Conservation (phyloP, 1,139 yeast species). For the Saccharomyces uvarum region DNA sequence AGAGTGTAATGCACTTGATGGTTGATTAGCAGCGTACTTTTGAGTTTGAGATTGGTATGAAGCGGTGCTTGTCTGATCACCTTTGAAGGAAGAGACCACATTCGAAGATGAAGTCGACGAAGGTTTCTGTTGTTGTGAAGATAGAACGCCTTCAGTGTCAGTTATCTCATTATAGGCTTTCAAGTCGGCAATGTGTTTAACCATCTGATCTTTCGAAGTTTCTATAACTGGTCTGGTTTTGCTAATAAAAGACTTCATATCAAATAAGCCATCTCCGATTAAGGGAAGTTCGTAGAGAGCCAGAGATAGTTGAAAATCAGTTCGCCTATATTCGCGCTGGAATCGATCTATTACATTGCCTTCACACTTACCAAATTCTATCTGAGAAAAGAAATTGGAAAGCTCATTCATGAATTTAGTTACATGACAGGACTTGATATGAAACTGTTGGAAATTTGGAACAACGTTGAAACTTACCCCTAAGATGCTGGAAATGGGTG, state of each 20-base stretch:
- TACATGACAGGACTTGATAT: slow-evolving; percentile 4
- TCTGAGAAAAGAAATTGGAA: slow-evolving; percentile 5
- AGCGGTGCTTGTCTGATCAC: background rate
- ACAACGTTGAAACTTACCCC: background rate
- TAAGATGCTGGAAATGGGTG: background rate
- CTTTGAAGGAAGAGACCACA: background rate
- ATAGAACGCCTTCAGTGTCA: background rate
- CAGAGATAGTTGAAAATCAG: background rate
- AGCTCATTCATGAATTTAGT: slow-evolving; percentile 8
- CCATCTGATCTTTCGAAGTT: slow-evolving; percentile 12
- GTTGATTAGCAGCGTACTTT: background rate
- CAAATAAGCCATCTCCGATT: slow-evolving; percentile 15
- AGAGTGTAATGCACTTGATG: background rate
- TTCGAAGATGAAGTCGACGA: background rate
- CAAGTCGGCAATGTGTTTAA: slow-evolving; percentile 12
- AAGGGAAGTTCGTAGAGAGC: slow-evolving; percentile 15
- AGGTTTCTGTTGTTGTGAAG: background rate
- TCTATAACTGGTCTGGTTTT: slow-evolving; percentile 17
- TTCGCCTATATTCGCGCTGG: slow-evolving; percentile 3
- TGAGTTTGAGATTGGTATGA: background rate
- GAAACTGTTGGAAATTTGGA: slow-evolving; percentile 9
- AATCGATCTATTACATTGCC: slow-evolving; percentile 9
- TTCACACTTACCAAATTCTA: slow-evolving; percentile 15
- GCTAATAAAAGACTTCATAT: slow-evolving; percentile 9
- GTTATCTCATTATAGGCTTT: slow-evolving; percentile 8